Conservation (phyloP, 495 filamentous ascomycete genomes). For the Neurospora sp. region DNA sequence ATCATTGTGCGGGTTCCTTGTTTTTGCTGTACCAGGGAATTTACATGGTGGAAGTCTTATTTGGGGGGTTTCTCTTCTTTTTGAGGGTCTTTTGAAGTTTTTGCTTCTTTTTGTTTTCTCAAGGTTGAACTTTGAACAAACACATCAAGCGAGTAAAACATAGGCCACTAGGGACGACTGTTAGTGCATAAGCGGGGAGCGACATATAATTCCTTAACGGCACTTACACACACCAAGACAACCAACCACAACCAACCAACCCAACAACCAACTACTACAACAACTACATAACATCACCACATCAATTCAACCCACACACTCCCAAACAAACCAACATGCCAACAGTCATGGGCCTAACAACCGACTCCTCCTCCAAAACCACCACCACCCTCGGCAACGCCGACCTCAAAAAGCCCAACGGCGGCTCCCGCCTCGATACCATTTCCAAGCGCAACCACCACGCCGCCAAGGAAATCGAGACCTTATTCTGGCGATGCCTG, state of each 20-base stretch:
- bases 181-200: not conserved
- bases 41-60: too few species aligned
- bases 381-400: conserved; percentile 16
- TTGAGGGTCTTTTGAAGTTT: not conserved
- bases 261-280: not conserved
- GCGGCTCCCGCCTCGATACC: conserved; percentile 22
- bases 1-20: not conserved
- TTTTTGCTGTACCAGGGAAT: not conserved
- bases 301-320: not conserved
- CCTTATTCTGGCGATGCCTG: conserved; percentile 25
- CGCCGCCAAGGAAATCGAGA: conserved; percentile 24
- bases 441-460: conserved; percentile 30
- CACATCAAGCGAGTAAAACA: not conserved
- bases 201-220: not conserved
- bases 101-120: not conserved
- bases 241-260: not conserved
- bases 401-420: conserved; percentile 28
- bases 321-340: conserved; percentile 7
- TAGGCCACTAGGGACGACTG: not conserved
- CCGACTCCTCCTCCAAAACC: conserved; percentile 9
- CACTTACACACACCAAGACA: not conserved
- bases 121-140: not conserved
- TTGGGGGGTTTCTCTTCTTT: not conserved
- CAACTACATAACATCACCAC: not conserved
- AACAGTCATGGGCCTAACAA: conserved; percentile 20